These are phyloP conservation scores for Begonia masoniana DNA, from an alignment of 306 rosid species.

Conservation along the genomic window DNA sequence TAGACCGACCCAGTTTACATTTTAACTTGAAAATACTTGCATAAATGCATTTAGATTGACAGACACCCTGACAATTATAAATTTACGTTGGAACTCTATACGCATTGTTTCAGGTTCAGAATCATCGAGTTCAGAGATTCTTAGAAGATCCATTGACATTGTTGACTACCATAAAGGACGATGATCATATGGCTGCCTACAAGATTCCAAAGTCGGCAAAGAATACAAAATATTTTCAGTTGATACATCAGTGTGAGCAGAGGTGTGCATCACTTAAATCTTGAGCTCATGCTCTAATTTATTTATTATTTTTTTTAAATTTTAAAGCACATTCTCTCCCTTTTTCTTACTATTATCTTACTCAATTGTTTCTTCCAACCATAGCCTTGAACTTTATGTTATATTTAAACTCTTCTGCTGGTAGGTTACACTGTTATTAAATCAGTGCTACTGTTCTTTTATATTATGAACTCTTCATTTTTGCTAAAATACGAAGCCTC, in stretches of 20 bases:
- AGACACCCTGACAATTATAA: no score
- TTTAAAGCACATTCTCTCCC: neutral
- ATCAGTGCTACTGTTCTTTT: no score
- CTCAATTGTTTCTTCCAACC: neutral
- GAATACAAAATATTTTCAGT: slow-evolving; percentile 69
- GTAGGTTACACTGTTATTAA: no score
- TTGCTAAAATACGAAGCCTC: no score
- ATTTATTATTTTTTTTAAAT: neutral
- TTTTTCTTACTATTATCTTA: neutral
- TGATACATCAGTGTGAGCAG: slow-evolving; percentile 69
- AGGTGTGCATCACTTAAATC: slow-evolving; percentile 39
- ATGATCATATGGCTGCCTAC: slow-evolving; percentile 78
- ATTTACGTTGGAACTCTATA: no score
- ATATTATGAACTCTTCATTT: no score
- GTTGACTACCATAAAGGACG: slow-evolving; percentile 76
- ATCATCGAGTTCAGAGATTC: slow-evolving; percentile 67
- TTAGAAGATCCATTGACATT: slow-evolving; percentile 72
- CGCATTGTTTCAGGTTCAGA: slow-evolving; percentile 40
- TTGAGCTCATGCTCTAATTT: neutral
- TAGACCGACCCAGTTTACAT: no score
- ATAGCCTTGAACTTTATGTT: neutral
- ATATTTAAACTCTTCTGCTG: no score
- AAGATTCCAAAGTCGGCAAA: slow-evolving; percentile 56
- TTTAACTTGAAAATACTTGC: no score
- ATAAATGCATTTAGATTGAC: no score